Evolutionary conservation across 345 rosid species (phyloP).

Genomic region (Triadica sebifera): DNA sequence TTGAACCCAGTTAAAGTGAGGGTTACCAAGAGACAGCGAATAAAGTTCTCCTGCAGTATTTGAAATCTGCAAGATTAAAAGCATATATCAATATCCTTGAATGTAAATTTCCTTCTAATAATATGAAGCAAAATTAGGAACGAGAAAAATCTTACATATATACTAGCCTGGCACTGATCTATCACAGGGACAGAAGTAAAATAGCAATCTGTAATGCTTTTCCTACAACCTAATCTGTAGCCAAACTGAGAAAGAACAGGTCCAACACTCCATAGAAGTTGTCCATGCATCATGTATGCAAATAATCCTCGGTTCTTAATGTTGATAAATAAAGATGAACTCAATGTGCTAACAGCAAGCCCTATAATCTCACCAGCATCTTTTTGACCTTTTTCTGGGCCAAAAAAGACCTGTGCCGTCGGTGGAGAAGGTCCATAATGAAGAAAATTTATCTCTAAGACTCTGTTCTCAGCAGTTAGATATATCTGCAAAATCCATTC

Average conservation of each 20-base stretch:
- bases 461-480: slow-evolving; percentile 71
- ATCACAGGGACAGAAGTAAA: slow-evolving; percentile 64
- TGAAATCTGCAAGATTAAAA: slow-evolving; percentile 51
- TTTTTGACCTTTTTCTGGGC: slow-evolving; percentile 46
- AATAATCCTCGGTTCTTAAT: slow-evolving; percentile 61
- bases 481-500: slow-evolving; percentile 49
- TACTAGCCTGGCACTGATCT: slow-evolving; percentile 69
- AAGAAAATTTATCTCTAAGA: slow-evolving; percentile 45
- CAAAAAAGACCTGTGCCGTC: slow-evolving; percentile 53
- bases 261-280: slow-evolving; percentile 74
- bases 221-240: slow-evolving; percentile 66
- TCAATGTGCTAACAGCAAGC: slow-evolving; percentile 55
- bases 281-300: slow-evolving; percentile 40
- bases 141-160: slow-evolving; percentile 55
- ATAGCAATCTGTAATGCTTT: slow-evolving; percentile 50
- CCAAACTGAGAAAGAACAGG: slow-evolving; percentile 56
- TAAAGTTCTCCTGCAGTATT: slow-evolving; percentile 75
- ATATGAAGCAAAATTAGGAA: neutral
- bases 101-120: neutral
- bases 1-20: slow-evolving; percentile 67
- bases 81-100: neutral
- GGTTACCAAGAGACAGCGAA: slow-evolving; percentile 62
- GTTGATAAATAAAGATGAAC: slow-evolving; percentile 58
- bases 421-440: slow-evolving; percentile 42
- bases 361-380: slow-evolving; percentile 51